phyloP scores from a whole-genome alignment of 352 stramenopile genomes.

The Phytophthora uliginosa region DNA sequence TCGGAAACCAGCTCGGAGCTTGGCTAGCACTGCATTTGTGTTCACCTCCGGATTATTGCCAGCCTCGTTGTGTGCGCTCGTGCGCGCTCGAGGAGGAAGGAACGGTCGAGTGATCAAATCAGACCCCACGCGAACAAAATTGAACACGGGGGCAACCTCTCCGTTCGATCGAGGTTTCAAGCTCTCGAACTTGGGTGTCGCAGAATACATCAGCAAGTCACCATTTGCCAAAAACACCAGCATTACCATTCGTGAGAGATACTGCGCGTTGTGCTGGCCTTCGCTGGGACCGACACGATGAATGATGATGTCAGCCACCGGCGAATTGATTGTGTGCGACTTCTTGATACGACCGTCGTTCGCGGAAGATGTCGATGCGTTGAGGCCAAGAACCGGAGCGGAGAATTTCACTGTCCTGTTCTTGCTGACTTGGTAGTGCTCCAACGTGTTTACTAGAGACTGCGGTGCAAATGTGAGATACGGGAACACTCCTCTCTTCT shows the following conservation, averaged over 20 bases:
- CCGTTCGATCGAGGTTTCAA: slow-evolving; percentile 31
- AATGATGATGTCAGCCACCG: slow-evolving; percentile 86
- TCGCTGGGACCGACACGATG: slow-evolving; percentile 85
- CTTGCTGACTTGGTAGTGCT: slow-evolving; percentile 66
- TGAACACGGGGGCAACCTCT: slow-evolving; percentile 41
- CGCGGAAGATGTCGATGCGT: slow-evolving; percentile 69
- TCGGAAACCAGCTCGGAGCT: slow-evolving; percentile 81
- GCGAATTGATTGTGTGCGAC: slow-evolving; percentile 83
- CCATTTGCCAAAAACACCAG: slow-evolving; percentile 89
- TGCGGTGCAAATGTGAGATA: slow-evolving; percentile 88
- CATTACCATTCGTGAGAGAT: slow-evolving; percentile 83
- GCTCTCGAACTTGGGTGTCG: slow-evolving; percentile 57
- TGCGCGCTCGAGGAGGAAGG: slow-evolving; percentile 65
- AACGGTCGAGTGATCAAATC: slow-evolving; percentile 87
- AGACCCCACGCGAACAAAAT: slow-evolving; percentile 74
- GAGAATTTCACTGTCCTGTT: slow-evolving; percentile 67
- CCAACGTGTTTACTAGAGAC: slow-evolving; percentile 80
- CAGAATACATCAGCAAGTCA: slow-evolving; percentile 84
- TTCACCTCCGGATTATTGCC: slow-evolving; percentile 67
- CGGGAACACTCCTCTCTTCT: slow-evolving; percentile 82
- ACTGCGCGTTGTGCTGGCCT: slow-evolving; percentile 75
- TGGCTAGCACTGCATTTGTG: slow-evolving; percentile 73
- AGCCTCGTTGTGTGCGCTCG: slow-evolving; percentile 57
- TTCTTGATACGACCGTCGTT: slow-evolving; percentile 88
- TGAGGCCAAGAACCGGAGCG: slow-evolving; percentile 75